These are phyloP conservation scores for Backusella liffmaniae DNA, from an alignment of 192 early-diverging fungal genomes.

Conservation along the genomic window DNA sequence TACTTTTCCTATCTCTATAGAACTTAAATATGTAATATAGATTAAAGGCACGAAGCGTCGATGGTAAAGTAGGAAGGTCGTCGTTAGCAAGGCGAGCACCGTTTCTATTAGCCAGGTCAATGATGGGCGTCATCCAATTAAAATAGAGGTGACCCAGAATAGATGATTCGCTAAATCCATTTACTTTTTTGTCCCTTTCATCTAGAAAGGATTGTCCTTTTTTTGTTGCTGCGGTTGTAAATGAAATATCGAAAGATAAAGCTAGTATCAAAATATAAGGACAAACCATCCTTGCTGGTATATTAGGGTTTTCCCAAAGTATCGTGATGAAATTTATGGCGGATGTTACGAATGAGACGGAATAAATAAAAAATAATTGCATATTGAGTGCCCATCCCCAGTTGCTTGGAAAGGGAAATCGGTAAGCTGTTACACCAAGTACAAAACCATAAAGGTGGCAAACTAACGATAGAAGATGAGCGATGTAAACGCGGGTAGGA, in stretches of 20 bases:
- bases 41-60: too few species aligned
- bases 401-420: not conserved
- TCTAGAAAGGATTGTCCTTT: too few species aligned
- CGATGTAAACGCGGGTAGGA: not conserved
- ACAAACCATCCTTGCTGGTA: not conserved
- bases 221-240: too few species aligned
- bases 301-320: not conserved
- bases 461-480: not conserved
- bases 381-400: conserved; percentile 6
- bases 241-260: not conserved
- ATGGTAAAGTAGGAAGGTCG: too few species aligned
- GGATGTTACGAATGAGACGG: not conserved
- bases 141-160: too few species aligned
- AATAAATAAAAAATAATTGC: not conserved
- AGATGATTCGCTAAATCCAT: too few species aligned
- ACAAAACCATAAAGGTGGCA: not conserved
- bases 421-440: not conserved
- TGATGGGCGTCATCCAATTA: too few species aligned
- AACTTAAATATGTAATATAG: too few species aligned
- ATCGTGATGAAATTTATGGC: not conserved
- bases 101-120: too few species aligned
- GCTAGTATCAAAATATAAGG: not conserved
- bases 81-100: too few species aligned
- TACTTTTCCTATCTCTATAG: not conserved
- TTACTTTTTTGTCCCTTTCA: too few species aligned